A percentile compares a stretch with the other conserved stretches of the same genome.
phyloP scores from a whole-genome alignment of 495 filamentous ascomycete genomes.

The Penicillium ochrochloron region DNA sequence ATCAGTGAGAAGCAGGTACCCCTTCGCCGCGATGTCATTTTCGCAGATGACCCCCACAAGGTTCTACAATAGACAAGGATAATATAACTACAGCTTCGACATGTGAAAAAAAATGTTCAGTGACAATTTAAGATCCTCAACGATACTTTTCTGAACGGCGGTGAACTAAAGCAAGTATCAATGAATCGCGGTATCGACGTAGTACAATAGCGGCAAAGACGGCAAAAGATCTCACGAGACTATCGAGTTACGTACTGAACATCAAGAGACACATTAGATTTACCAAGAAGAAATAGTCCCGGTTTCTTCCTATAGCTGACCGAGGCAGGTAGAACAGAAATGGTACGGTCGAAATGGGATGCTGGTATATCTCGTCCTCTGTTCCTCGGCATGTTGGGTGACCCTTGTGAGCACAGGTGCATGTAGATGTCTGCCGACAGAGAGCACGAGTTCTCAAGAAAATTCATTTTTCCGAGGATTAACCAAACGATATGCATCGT shows the following conservation, averaged over 20 bases:
- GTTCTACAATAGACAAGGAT: constrained; percentile 2
- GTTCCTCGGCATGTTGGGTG: constrained; percentile 30
- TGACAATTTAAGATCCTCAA: background rate
- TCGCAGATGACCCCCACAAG: constrained; percentile 9
- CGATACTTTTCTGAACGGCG: background rate
- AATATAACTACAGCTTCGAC: background rate
- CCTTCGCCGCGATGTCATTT: constrained; percentile 5
- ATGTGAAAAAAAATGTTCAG: background rate
- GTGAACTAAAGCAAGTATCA: background rate
- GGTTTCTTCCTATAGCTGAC: background rate
- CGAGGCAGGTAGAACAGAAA: constrained; percentile 9
- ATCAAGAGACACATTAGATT: background rate
- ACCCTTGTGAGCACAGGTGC: constrained; percentile 26
- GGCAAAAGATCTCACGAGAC: constrained; percentile 10
- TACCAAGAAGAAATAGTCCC: too few species aligned
- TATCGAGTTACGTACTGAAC: constrained; percentile 10
- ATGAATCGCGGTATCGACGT: constrained; percentile 9
- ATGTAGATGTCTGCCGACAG: constrained; percentile 6
- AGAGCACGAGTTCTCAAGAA: constrained; percentile 16
- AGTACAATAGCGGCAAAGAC: constrained; percentile 5
- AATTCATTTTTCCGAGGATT: background rate
- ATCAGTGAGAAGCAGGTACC: constrained; percentile 26
- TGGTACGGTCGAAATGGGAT: background rate
- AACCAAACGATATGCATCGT: background rate
- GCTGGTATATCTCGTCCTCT: constrained; percentile 8